Evolutionary conservation across 2,329 filamentous ascomycete species (phyloP), one percentile per base, ranked within the genome.

Genomic region (Huntiella abstrusa): DNA sequence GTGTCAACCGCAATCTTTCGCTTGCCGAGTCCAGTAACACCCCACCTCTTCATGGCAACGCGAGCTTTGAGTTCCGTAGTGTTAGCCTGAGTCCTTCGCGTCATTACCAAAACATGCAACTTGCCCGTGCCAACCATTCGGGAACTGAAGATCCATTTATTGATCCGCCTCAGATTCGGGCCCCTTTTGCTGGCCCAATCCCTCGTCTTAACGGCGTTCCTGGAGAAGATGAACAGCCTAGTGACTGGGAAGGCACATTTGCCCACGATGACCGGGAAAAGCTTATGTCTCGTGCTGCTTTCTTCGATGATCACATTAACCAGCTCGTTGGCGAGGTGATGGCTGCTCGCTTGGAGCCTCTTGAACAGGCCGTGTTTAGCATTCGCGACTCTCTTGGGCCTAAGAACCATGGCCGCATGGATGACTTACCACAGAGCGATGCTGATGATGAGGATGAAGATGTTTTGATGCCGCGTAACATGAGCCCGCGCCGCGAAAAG

Each of bases 401-500:
- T 67, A 75, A 8, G 73, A 67, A 72, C 28, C 70, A 70, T 36
- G 70, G 72, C 19, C 68, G 73, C 53, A 74, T 77, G 53, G 74
- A 68, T n/a, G 81, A 85, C 28, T 57, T 71, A 3, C 69, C 74
- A 41, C 77, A 92, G 49, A 95, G 88, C 58, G 91, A 96, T 62
- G 88, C 91, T 8, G 88, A 96, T 58, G 87, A 94, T 51, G 86
- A 94, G 57, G 87, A 92, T 53, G 86, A 94, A 16, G 83, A 79
- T 48, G 71, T 75, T 47, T 51, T 64, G 49, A 63, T 69, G 51
- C 69, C 75, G 57, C 77, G 83, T 44, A 81, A 82, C 4, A 70
- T 78, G 54, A 95, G 87, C 54, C 84, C 86, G 13, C 73, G 75
- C 48, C 73, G 79, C 51, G 85, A 93, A 56, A 78, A 79, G 55